Evolutionary conservation across 495 filamentous ascomycete species (phyloP).

Genomic region (Ramalina peruviana): DNA sequence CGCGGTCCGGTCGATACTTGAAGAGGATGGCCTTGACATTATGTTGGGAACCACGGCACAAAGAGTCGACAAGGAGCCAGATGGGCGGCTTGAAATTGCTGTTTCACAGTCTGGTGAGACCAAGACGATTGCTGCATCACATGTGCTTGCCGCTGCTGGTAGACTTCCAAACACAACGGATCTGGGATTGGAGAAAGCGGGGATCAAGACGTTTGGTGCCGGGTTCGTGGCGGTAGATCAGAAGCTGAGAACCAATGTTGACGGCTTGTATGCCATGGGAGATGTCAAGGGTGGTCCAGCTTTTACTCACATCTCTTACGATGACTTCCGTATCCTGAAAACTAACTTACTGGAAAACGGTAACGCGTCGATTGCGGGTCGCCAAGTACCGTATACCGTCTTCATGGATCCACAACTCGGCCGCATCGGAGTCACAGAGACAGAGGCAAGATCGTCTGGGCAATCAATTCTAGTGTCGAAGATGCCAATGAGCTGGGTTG

Average conservation of each 20-base stretch:
- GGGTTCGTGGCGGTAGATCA: conserved; percentile 30
- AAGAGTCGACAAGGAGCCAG: not conserved
- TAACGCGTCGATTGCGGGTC: conserved; percentile 18
- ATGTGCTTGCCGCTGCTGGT: conserved; percentile 34
- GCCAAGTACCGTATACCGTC: conserved; percentile 32
- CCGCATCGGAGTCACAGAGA: conserved; percentile 32
- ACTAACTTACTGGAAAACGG: conserved; percentile 20
- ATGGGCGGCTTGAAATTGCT: not conserved
- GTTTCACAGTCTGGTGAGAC: conserved; percentile 9
- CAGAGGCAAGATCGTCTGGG: conserved; percentile 18
- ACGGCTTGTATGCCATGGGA: conserved; percentile 32
- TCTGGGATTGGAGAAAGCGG: conserved; percentile 22
- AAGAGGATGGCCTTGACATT: conserved; percentile 28
- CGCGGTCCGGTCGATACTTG: conserved; percentile 21
- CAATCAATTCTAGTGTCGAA: conserved; percentile 25
- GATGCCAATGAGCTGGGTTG: conserved; percentile 39
- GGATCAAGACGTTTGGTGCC: conserved; percentile 19
- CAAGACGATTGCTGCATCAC: conserved; percentile 21
- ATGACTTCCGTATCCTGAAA: conserved; percentile 38
- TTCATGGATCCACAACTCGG: conserved; percentile 41
- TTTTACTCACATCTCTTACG: conserved; percentile 42
- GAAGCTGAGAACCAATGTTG: conserved; percentile 25
- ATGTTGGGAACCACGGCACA: conserved; percentile 17
- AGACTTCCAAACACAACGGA: conserved; percentile 32
- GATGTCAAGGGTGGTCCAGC: conserved; percentile 38